Percentiles rank a stretch among this genome's conserved stretches.
Conservation (phyloP, 164 flowering plant genomes). For the Echeveria elegans region DNA sequence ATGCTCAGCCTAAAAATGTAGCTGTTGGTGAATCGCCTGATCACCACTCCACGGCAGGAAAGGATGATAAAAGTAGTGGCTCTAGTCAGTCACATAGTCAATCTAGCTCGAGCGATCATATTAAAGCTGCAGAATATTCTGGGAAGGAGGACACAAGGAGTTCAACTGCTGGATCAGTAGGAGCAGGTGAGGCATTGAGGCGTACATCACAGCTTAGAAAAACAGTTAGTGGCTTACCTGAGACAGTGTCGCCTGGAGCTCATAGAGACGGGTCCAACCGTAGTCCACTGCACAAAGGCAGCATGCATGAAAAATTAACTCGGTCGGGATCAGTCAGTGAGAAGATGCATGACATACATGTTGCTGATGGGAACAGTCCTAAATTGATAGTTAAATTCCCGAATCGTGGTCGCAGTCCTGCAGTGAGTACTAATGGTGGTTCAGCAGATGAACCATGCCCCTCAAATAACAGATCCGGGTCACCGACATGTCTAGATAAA, state of each 20-base stretch:
- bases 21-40: conserved; percentile 17
- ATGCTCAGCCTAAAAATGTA: conserved; percentile 16
- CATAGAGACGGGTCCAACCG: conserved; percentile 47
- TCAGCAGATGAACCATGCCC: conserved; percentile 21
- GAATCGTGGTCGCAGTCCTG: conserved; percentile 37
- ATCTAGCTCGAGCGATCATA: conserved; percentile 53
- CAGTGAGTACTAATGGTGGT: conserved; percentile 29
- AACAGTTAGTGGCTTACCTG: conserved; percentile 43
- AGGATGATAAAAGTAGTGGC: conserved; percentile 40
- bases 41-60: conserved; percentile 15
- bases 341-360: conserved; percentile 32
- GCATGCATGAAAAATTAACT: conserved; percentile 37
- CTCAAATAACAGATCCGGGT: conserved; percentile 24
- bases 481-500: conserved; percentile 51
- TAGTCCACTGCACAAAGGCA: conserved; percentile 27
- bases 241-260: conserved; percentile 31
- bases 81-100: conserved; percentile 90
- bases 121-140: conserved; percentile 11
- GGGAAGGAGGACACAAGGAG: conserved; percentile 72
- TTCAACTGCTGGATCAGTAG: conserved; percentile 49
- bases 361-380: conserved; percentile 46
- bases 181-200: conserved; percentile 32
- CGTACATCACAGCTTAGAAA: conserved; percentile 50
- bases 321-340: conserved; percentile 28
- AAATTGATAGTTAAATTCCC: conserved; percentile 76